Percentiles rank a stretch among this genome's conserved stretches.
Evolutionary conservation across 805 yeast genomes (phyloP).

Genomic region (Yamadazyma nakazawae): DNA sequence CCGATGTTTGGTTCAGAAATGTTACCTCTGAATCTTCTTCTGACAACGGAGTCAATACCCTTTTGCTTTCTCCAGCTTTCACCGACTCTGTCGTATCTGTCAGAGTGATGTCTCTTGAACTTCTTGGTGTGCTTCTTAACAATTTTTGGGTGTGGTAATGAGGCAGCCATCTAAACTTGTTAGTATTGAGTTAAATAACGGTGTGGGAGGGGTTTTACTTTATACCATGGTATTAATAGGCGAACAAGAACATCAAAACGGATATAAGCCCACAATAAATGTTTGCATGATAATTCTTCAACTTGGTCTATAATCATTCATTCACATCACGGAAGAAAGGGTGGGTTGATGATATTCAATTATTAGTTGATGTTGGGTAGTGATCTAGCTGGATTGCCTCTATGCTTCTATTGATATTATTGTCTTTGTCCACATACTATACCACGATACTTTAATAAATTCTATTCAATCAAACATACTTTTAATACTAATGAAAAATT

Average conservation of each 20-base stretch:
- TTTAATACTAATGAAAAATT: slow-evolving; percentile 9
- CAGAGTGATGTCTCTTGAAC: slow-evolving; percentile 99
- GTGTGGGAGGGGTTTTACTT: not conserved
- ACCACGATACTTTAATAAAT: not conserved
- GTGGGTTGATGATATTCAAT: too few relatives aligned
- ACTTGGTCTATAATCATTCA: too few relatives aligned
- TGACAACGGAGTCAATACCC: slow-evolving; percentile 99
- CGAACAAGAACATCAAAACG: too few relatives aligned
- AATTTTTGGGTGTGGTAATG: slow-evolving; percentile 98
- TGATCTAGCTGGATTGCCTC: not conserved
- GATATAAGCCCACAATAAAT: too few relatives aligned
- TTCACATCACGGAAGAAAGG: too few relatives aligned
- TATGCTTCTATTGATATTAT: not conserved
- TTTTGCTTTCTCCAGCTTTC: slow-evolving; percentile 99
- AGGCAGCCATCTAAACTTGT: slow-evolving; percentile 71
- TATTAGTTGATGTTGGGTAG: too few relatives aligned
- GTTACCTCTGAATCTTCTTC: slow-evolving; percentile 99
- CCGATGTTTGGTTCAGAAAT: slow-evolving; percentile 99
- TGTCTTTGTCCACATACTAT: not conserved
- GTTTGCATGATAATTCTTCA: too few relatives aligned
- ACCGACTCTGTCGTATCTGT: slow-evolving; percentile 97
- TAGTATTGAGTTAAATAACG: slow-evolving; percentile 1
- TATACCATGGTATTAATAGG: too few relatives aligned
- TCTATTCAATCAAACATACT: slow-evolving; percentile 3
- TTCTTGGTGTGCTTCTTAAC: slow-evolving; percentile 98